These are phyloP conservation scores for Jasminum sambac DNA, from an alignment of 257 asterid species.

Conservation along the genomic window DNA sequence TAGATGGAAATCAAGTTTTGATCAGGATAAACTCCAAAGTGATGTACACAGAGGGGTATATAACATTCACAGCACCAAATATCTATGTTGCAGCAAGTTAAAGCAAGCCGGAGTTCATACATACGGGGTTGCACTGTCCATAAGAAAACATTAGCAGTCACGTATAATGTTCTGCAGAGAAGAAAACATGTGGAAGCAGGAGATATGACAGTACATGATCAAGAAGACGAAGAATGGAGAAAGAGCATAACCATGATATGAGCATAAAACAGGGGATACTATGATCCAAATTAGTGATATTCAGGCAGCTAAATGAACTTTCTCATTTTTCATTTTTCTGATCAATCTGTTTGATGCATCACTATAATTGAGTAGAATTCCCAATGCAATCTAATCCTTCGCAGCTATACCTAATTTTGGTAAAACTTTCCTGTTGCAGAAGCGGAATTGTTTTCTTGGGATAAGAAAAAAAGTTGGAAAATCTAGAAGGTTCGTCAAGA, in stretches of 20 bases:
- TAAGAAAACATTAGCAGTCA: conserved; percentile 8
- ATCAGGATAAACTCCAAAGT: not conserved
- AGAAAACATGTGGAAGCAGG: not conserved
- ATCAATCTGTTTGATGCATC: not conserved
- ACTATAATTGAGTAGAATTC: not conserved
- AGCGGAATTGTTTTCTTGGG: too few species aligned
- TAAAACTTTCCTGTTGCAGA: not conserved
- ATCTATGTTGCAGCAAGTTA: conserved; percentile 9
- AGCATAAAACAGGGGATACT: not conserved
- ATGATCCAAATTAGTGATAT: not conserved
- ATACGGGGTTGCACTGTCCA: not conserved
- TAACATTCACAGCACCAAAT: not conserved
- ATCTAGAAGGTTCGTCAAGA: too few species aligned
- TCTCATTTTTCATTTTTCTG: not conserved
- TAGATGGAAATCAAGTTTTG: not conserved
- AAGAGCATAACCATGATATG: conserved; percentile 7
- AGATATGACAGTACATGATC: not conserved
- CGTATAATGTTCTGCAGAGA: not conserved
- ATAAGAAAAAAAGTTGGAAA: too few species aligned
- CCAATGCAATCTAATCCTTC: conserved; percentile 5
- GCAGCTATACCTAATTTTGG: not conserved
- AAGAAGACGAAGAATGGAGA: not conserved
- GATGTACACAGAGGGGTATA: not conserved
- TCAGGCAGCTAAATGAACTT: not conserved
- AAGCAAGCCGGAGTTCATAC: not conserved